Base-by-base conservation (phyloP, 2,329 filamentous ascomycete species). In the Sordariomycetes sp. region DNA sequence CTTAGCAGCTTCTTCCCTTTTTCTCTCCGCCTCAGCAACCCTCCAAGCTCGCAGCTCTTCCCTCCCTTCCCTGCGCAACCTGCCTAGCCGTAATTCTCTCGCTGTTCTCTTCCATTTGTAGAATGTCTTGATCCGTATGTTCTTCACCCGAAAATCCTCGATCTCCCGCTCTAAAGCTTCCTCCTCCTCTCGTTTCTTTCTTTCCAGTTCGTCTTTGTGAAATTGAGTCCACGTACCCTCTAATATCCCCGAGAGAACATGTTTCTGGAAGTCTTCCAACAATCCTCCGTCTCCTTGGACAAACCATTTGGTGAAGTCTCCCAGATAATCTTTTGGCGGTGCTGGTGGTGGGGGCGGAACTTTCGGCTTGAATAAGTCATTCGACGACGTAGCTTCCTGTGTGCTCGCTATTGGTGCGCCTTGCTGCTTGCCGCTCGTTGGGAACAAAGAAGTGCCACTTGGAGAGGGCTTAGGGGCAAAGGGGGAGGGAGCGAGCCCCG, bases 21-120 rank as follows among this genome's bases (percentile, higher is more conserved):
- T 53, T 6, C 51, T 52, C 14, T 48, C 50, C 21, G 52, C 50
- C 34, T 60, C 60, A 4, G 56, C 54, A 18, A 58, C 54, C 20
- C 63, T 61, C 46, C 67, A 73, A 3, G 57, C 51, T 19, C 61
- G 62, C 41, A 69, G 59, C 39, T 69, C 63, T 26, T 73, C 68
- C 33, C 68, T 64, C 15, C 68, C 70, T 26, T 64, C 60, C 21
- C 60, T 61, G 7, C 72, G 67, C 16, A 74, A 61, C n/a, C 60
- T 59, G 36, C 64, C 61, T 12, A 70, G 59, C 4, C 66, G 61
- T 14, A 60, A 62, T 30, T 64, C 59, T 10, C 70, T 61, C 8
- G 66, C 68, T 25, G 54, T 61, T 11, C 66, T 49, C 32, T 63
- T 67, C 73, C 73, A 78, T 14, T 58, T 58, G 43, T 75, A 75